Conservation (phyloP, 441 rosid genomes). For the Erodium trifolium region DNA sequence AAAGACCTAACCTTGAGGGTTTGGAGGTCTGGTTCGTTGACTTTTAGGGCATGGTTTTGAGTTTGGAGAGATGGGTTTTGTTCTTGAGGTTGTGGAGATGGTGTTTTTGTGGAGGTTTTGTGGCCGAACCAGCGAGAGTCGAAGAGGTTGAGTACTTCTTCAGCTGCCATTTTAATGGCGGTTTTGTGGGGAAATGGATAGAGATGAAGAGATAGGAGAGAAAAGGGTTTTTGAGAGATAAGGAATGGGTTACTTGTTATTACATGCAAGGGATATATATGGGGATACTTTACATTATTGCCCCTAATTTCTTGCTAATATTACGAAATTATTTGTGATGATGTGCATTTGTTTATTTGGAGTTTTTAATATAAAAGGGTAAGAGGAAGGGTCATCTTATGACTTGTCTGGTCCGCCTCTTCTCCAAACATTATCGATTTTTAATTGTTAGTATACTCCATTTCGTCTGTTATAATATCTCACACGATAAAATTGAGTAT, state of each 20-base stretch:
- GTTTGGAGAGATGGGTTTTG: conserved; percentile 15
- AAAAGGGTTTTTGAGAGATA: not conserved
- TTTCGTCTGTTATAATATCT: too few relatives aligned
- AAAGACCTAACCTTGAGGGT: conserved; percentile 31
- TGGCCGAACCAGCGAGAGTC: conserved; percentile 39
- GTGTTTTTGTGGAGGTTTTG: conserved; percentile 23
- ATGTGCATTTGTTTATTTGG: not conserved
- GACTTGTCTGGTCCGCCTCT: too few relatives aligned
- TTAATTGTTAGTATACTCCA: too few relatives aligned
- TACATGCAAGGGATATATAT: not conserved
- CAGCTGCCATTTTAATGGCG: conserved; percentile 26
- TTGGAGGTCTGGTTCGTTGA: conserved; percentile 19
- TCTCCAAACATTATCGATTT: too few relatives aligned
- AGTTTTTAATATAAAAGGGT: not conserved
- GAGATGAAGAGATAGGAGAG: not conserved
- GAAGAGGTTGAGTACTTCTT: conserved; percentile 35
- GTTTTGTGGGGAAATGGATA: not conserved
- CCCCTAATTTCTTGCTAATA: conserved; percentile 19
- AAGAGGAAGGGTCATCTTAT: too few relatives aligned
- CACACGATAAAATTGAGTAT: too few relatives aligned
- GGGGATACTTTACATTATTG: conserved; percentile 1
- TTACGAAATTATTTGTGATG: conserved; percentile 16
- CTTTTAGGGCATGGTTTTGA: conserved; percentile 3
- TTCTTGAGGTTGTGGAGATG: conserved; percentile 3
- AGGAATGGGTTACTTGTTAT: not conserved